phyloP scores from a whole-genome alignment of 2,329 filamentous ascomycete genomes.

The Biscogniauxia sp. region DNA sequence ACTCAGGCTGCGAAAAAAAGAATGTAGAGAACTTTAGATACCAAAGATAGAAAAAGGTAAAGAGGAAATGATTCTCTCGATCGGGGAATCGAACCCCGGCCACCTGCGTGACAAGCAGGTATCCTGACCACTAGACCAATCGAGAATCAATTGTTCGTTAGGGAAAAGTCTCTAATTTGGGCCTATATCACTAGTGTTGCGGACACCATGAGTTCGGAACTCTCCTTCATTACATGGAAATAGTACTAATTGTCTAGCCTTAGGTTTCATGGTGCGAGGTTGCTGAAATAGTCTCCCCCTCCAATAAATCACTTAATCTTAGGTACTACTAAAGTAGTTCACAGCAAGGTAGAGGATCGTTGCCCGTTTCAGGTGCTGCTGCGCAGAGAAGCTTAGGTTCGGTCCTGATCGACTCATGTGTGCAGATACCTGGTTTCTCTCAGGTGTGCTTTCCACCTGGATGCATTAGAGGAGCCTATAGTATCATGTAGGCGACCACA shows the following conservation, averaged over 20 bases:
- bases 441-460: background rate
- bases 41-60: constrained; percentile 5
- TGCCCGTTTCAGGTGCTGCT: background rate
- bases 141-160: constrained; percentile 17
- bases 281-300: background rate
- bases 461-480: background rate
- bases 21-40: background rate
- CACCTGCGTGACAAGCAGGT: constrained; percentile 33
- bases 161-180: background rate
- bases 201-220: no score
- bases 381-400: background rate
- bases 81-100: constrained; percentile 36
- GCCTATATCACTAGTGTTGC: no score
- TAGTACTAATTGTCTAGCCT: no score
- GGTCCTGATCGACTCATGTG: background rate
- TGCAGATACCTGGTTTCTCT: background rate
- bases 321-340: no score
- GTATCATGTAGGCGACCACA: background rate
- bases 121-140: constrained; percentile 32
- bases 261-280: no score
- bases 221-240: no score
- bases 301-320: background rate
- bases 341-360: background rate
- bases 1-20: background rate
- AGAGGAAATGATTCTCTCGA: constrained; percentile 26